These are phyloP conservation scores for Populus tomentosa DNA, from an alignment of 441 rosid species.

Conservation along the genomic window DNA sequence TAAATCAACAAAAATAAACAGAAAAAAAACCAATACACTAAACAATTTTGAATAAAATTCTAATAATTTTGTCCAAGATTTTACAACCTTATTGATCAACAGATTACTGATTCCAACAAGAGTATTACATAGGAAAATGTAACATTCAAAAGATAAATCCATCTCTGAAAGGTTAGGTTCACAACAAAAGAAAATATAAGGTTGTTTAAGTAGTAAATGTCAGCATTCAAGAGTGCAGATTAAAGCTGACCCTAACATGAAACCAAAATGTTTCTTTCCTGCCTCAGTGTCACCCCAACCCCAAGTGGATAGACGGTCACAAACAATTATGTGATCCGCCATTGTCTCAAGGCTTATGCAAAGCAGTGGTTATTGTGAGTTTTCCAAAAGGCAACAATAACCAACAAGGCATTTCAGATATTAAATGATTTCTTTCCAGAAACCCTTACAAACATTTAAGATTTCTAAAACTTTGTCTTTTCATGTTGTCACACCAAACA, in stretches of 20 bases:
- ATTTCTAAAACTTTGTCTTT: not conserved
- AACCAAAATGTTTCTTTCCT: not conserved
- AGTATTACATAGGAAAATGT: not conserved
- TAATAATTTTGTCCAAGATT: too few species aligned
- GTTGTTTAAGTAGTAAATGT: not conserved
- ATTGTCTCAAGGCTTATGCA: not conserved
- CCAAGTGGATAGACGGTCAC: not conserved
- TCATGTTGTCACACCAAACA: not conserved
- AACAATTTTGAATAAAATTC: not conserved
- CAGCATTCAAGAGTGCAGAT: not conserved
- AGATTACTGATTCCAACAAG: not conserved
- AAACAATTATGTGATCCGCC: not conserved
- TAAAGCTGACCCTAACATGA: not conserved
- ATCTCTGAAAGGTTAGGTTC: not conserved
- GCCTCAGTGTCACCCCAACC: not conserved
- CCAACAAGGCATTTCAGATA: too few species aligned
- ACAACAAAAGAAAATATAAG: not conserved
- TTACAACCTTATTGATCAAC: not conserved
- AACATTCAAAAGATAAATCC: not conserved
- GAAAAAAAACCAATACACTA: not conserved
- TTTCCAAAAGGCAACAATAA: not conserved
- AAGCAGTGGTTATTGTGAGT: not conserved
- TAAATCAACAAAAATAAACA: not conserved
- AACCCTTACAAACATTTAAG: not conserved
- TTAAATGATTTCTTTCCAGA: not conserved